Percentiles rank a stretch among this genome's conserved stretches.
Evolutionary conservation across 1,284 basidiomycete species (phyloP).

Genomic region (Trametes sp.): DNA sequence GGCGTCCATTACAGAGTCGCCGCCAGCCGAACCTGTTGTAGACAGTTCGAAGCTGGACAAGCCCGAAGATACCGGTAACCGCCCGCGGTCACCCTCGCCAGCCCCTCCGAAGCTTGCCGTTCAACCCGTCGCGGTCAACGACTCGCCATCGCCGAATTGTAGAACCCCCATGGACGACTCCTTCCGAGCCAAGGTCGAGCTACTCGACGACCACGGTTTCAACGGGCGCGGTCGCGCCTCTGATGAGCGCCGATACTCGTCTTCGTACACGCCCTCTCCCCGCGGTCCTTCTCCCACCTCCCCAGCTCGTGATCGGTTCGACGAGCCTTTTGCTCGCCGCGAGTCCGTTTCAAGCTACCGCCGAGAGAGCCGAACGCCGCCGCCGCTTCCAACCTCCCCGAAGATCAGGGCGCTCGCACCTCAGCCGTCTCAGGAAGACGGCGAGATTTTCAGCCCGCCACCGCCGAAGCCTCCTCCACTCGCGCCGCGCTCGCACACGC

Average conservation of each 20-base stretch:
- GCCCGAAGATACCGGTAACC: background rate
- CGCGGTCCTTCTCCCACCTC: background rate
- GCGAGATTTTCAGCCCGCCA: slow-evolving; percentile 55
- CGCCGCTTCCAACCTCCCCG: slow-evolving; percentile 19
- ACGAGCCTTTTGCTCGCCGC: background rate
- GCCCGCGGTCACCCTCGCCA: background rate
- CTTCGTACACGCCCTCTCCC: background rate
- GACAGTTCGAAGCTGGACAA: background rate
- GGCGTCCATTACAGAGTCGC: background rate
- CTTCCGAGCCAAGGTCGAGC: slow-evolving; percentile 44
- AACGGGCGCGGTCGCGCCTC: slow-evolving; percentile 8
- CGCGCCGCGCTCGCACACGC: slow-evolving; percentile 48
- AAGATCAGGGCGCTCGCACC: slow-evolving; percentile 8
- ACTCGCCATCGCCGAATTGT: background rate
- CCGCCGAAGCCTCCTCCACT: slow-evolving; percentile 43
- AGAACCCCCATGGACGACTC: slow-evolving; percentile 20
- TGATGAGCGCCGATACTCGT: background rate
- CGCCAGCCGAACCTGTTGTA: background rate
- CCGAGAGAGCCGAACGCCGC: slow-evolving; percentile 14
- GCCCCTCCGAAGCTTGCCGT: background rate
- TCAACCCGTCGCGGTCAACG: background rate
- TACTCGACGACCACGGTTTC: slow-evolving; percentile 31
- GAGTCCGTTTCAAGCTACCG: slow-evolving; percentile 2
- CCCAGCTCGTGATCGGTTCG: slow-evolving; percentile 26
- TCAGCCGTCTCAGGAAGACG: slow-evolving; percentile 56